phyloP scores from a whole-genome alignment of 257 asterid genomes.

The Capsicum chinense region DNA sequence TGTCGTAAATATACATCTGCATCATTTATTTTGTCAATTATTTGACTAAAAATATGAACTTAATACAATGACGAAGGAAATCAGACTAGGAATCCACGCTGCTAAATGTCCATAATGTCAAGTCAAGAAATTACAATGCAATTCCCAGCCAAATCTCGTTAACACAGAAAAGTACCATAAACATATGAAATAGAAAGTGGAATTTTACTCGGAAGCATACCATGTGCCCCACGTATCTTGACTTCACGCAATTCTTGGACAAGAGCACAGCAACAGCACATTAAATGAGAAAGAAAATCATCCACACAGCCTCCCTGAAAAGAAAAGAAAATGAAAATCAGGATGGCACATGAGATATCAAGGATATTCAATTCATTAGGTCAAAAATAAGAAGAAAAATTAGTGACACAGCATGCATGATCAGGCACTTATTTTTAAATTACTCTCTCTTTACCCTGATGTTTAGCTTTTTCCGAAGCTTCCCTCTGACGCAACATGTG shows the following conservation, averaged over 20 bases:
- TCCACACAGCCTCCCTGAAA: conserved; percentile 80
- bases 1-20: neutral
- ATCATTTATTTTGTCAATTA: neutral
- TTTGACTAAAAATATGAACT: neutral
- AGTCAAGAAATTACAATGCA: neutral
- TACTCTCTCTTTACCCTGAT: conserved; percentile 52
- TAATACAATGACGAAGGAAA: neutral
- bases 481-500: conserved; percentile 84
- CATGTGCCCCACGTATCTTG: conserved; percentile 63
- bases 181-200: neutral
- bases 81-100: neutral
- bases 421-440: neutral
- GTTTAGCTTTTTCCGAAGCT: conserved; percentile 69
- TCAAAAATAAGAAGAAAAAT: neutral
- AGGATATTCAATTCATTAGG: neutral
- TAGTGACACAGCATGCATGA: neutral
- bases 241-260: conserved; percentile 92
- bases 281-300: conserved; percentile 84
- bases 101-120: neutral
- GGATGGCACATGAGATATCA: neutral
- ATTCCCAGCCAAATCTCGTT: conserved; percentile 20
- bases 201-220: conserved; percentile 44
- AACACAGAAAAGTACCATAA: neutral
- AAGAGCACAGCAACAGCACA: conserved; percentile 97
- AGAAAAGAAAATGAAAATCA: conserved; percentile 26